phyloP scores from a whole-genome alignment of 495 filamentous ascomycete species.

The Acidiella bohemica region DNA sequence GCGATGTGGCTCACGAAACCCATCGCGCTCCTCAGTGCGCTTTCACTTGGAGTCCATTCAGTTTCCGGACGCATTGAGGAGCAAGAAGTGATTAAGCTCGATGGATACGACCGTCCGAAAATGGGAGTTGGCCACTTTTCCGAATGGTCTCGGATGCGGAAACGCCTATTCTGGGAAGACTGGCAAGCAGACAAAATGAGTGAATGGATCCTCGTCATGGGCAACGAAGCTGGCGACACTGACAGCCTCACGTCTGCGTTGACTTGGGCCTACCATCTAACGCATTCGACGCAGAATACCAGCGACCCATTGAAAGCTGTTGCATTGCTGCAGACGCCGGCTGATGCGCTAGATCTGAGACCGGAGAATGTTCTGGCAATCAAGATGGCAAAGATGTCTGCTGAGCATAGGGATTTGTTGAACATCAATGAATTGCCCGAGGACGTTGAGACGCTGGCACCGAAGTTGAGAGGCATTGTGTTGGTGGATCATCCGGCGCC shows the following conservation, averaged over 20 bases:
- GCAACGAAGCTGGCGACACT: conserved; percentile 23
- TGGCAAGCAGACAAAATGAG: conserved; percentile 17
- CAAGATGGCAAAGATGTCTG: conserved; percentile 19
- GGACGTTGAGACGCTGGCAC: conserved; percentile 19
- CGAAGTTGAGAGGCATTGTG: conserved; percentile 19
- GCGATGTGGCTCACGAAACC: no score
- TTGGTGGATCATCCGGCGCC: conserved; percentile 21
- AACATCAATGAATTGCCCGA: conserved; percentile 22
- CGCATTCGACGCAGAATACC: conserved; percentile 19
- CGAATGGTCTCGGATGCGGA: conserved; percentile 21
- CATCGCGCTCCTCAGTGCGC: no score
- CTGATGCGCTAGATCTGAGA: conserved; percentile 19
- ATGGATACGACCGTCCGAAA: neutral
- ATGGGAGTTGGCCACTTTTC: conserved; percentile 22
- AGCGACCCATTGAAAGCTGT: conserved; percentile 20
- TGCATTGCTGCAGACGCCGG: conserved; percentile 20
- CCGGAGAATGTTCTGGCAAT: conserved; percentile 23
- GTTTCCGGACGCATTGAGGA: no score
- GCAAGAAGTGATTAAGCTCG: neutral
- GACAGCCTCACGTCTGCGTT: conserved; percentile 20
- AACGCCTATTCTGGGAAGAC: conserved; percentile 22
- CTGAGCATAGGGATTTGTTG: conserved; percentile 19
- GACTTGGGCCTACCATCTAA: conserved; percentile 21
- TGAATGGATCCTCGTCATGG: conserved; percentile 21
- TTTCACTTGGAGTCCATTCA: no score